Percentiles rank a stretch among this genome's conserved stretches.
These are phyloP conservation scores for Phialemoniopsis sp. DNA, from an alignment of 2,329 filamentous ascomycete genomes.

Conservation along the genomic window DNA sequence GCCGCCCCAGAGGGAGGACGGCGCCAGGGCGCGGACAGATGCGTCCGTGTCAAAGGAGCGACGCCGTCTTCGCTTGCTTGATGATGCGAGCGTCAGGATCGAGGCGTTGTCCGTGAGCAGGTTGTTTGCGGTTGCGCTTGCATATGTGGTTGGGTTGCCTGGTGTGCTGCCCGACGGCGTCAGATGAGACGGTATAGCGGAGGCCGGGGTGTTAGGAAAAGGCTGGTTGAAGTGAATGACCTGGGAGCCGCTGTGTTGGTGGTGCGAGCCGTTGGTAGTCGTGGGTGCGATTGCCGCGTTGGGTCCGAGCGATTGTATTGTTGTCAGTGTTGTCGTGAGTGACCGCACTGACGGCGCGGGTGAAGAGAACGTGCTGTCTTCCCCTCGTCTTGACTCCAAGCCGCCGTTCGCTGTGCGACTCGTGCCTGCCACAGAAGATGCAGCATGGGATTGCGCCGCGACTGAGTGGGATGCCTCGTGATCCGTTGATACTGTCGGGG, in stretches of 20 bases:
- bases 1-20: conserved; percentile 76
- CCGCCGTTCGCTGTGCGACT: conserved; percentile 65
- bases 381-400: conserved; percentile 65
- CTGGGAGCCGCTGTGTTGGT: conserved; percentile 28
- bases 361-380: conserved; percentile 75
- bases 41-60: conserved; percentile 83
- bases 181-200: conserved; percentile 69
- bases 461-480: conserved; percentile 72
- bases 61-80: conserved; percentile 71
- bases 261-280: conserved; percentile 12
- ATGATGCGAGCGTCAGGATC: conserved; percentile 79
- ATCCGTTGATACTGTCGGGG: conserved; percentile 81
- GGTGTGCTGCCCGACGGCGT: conserved; percentile 38
- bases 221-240: conserved; percentile 62
- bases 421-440: conserved; percentile 67
- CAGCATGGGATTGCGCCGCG: conserved; percentile 68
- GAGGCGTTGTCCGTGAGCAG: conserved; percentile 81
- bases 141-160: conserved; percentile 66
- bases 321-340: conserved; percentile 78
- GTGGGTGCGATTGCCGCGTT: conserved; percentile 34
- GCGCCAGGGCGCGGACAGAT: conserved; percentile 78
- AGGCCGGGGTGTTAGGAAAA: conserved; percentile 61
- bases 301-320: conserved; percentile 72
- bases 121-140: conserved; percentile 75
- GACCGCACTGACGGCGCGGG: conserved; percentile 78